phyloP scores from a whole-genome alignment of 768 basidiomycete genomes.

The Leccinum uliginosum region DNA sequence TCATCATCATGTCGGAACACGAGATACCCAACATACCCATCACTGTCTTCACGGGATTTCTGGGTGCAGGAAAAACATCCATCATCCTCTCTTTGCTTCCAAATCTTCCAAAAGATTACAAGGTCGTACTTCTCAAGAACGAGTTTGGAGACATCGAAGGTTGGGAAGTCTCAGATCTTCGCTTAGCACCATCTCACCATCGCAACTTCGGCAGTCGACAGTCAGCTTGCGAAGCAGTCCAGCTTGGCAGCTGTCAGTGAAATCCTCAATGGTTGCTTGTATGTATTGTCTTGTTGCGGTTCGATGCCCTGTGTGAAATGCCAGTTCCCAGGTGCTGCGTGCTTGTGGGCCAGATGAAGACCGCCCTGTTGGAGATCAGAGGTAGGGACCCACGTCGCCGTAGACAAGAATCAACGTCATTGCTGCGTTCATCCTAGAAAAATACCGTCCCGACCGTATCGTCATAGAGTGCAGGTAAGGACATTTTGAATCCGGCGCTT shows the following conservation, averaged over 20 bases:
- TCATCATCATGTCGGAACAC: slow-evolving; percentile 7
- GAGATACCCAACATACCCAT: slow-evolving; percentile 56
- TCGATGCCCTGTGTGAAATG: not conserved
- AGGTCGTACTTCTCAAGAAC: slow-evolving; percentile 89
- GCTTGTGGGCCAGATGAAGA: slow-evolving; percentile 93
- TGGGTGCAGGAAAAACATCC: slow-evolving; percentile 78
- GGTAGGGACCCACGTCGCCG: slow-evolving; percentile 37
- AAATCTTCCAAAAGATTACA: slow-evolving; percentile 80
- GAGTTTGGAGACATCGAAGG: slow-evolving; percentile 95
- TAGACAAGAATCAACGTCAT: not conserved
- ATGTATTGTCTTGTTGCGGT: slow-evolving; percentile 12
- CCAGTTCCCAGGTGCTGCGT: slow-evolving; percentile 71
- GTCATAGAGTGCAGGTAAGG: slow-evolving; percentile 92
- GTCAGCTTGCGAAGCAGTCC: slow-evolving; percentile 82
- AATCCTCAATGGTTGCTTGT: slow-evolving; percentile 97
- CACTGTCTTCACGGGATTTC: slow-evolving; percentile 94
- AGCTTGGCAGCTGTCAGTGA: slow-evolving; percentile 85
- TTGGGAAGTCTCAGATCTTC: slow-evolving; percentile 22
- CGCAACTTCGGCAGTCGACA: slow-evolving; percentile 68
- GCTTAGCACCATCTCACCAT: slow-evolving; percentile 1
- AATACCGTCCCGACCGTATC: slow-evolving; percentile 82
- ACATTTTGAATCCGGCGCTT: not conserved
- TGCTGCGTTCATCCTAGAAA: slow-evolving; percentile 46
- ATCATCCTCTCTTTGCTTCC: slow-evolving; percentile 81
- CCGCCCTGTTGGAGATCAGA: slow-evolving; percentile 81